Percentiles rank a stretch among this genome's conserved stretches.
Evolutionary conservation across 1,284 basidiomycete species (phyloP).

Genomic region (Pyrrhoderma noxium): DNA sequence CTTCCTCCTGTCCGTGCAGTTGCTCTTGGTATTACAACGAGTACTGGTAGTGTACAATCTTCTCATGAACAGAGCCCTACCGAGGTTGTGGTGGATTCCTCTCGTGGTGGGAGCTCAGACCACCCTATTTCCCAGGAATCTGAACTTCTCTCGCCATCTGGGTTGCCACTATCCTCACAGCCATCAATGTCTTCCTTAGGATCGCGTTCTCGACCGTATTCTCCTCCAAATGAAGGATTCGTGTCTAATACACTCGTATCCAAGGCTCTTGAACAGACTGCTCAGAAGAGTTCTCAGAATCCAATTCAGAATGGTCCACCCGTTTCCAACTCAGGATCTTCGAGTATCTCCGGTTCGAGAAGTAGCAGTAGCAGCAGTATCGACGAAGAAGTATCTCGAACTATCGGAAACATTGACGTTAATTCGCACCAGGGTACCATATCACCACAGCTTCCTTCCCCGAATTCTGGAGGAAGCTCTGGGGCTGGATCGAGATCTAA

Average conservation of each 20-base stretch:
- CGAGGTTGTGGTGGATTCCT: background rate
- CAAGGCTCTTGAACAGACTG: constrained; percentile 9
- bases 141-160: constrained; percentile 4
- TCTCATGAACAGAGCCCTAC: constrained; percentile 19
- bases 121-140: constrained; percentile 5
- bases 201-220: constrained; percentile 28
- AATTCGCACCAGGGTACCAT: constrained; percentile 42
- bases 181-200: constrained; percentile 26
- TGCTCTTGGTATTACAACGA: constrained; percentile 11
- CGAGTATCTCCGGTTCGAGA: constrained; percentile 33
- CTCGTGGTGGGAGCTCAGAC: background rate
- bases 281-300: background rate
- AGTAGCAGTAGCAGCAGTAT: constrained; percentile 29
- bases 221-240: constrained; percentile 23
- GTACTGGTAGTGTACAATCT: constrained; percentile 3
- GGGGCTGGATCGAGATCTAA: constrained; percentile 34
- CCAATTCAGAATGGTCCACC: constrained; percentile 19
- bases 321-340: constrained; percentile 30
- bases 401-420: constrained; percentile 41
- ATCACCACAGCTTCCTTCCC: constrained; percentile 39
- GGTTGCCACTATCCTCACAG: constrained; percentile 25
- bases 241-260: constrained; percentile 4
- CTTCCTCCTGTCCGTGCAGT: background rate
- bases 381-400: constrained; percentile 36
- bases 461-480: constrained; percentile 35